These are phyloP conservation scores for Candida maesae DNA, from an alignment of 805 yeast species.

Conservation along the genomic window DNA sequence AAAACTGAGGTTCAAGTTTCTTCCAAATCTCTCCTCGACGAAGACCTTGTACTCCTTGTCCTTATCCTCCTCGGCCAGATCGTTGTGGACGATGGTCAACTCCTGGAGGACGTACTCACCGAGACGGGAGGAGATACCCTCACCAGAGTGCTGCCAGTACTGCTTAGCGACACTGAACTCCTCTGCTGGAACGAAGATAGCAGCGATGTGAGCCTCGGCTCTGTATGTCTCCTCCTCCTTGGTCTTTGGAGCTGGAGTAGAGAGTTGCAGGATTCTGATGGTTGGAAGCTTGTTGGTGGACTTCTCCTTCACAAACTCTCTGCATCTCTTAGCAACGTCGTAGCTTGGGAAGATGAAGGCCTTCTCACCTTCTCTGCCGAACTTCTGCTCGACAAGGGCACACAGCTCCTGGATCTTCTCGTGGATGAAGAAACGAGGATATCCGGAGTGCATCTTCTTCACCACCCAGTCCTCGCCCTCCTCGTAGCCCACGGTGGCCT, in stretches of 20 bases:
- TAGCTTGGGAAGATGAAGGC: slow-evolving; percentile 77
- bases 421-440: slow-evolving; percentile 82
- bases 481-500: slow-evolving; percentile 86
- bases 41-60: slow-evolving; percentile 58
- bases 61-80: slow-evolving; percentile 26
- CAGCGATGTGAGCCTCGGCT: slow-evolving; percentile 67
- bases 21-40: slow-evolving; percentile 87
- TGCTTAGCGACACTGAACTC: slow-evolving; percentile 65
- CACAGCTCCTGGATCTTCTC: slow-evolving; percentile 54
- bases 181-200: slow-evolving; percentile 65
- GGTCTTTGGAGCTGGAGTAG: slow-evolving; percentile 62
- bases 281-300: slow-evolving; percentile 26
- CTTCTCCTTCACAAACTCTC: slow-evolving; percentile 64
- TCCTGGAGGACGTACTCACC: slow-evolving; percentile 81
- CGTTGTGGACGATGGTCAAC: slow-evolving; percentile 38
- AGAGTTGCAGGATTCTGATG: slow-evolving; percentile 66
- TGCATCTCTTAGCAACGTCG: slow-evolving; percentile 75
- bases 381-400: slow-evolving; percentile 53
- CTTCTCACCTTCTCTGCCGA: slow-evolving; percentile 75
- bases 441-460: slow-evolving; percentile 75
- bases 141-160: slow-evolving; percentile 98
- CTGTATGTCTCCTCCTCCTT: slow-evolving; percentile 57
- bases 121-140: slow-evolving; percentile 86
- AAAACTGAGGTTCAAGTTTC: slow-evolving; percentile 75
- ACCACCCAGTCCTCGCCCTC: slow-evolving; percentile 84